Conservation (phyloP, 768 basidiomycete genomes). For the Leccinum incarnatum region DNA sequence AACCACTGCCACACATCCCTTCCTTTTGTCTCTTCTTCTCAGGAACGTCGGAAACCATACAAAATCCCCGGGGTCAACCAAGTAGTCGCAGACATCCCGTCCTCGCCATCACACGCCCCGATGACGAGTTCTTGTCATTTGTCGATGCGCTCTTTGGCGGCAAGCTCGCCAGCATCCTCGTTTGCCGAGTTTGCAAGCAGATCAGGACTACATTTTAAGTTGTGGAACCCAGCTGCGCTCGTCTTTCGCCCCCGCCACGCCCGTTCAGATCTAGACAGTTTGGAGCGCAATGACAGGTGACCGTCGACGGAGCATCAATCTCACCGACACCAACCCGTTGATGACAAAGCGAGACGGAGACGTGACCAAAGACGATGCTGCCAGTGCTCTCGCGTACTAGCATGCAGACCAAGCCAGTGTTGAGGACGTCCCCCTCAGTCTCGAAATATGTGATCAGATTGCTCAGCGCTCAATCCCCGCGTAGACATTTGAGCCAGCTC, state of each 20-base stretch:
- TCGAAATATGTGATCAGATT: too few relatives aligned
- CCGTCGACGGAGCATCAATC: constrained; percentile 32
- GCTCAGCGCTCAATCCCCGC: too few relatives aligned
- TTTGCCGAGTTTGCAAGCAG: constrained; percentile 92
- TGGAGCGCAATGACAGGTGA: constrained; percentile 15
- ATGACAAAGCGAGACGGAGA: too few relatives aligned
- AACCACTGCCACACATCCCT: constrained; percentile 58
- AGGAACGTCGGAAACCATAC: constrained; percentile 42
- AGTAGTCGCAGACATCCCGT: constrained; percentile 10
- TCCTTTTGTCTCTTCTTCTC: constrained; percentile 61
- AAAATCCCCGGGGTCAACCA: constrained; percentile 32
- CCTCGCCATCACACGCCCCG: constrained; percentile 7
- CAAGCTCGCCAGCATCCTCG: constrained; percentile 82
- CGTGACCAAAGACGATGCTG: too few relatives aligned
- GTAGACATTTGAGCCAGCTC: too few relatives aligned
- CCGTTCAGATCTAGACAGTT: constrained; percentile 33
- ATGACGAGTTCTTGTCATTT: constrained; percentile 63
- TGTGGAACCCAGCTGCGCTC: constrained; percentile 43
- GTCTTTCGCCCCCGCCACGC: constrained; percentile 55
- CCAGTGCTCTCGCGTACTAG: too few relatives aligned
- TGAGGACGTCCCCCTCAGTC: too few relatives aligned
- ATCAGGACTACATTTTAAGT: constrained; percentile 35
- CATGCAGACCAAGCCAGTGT: too few relatives aligned
- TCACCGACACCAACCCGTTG: constrained; percentile 32
- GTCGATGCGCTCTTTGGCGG: constrained; percentile 92